Conservation (phyloP, 805 yeast genomes). For the Blastobotrys mokoenaii region DNA sequence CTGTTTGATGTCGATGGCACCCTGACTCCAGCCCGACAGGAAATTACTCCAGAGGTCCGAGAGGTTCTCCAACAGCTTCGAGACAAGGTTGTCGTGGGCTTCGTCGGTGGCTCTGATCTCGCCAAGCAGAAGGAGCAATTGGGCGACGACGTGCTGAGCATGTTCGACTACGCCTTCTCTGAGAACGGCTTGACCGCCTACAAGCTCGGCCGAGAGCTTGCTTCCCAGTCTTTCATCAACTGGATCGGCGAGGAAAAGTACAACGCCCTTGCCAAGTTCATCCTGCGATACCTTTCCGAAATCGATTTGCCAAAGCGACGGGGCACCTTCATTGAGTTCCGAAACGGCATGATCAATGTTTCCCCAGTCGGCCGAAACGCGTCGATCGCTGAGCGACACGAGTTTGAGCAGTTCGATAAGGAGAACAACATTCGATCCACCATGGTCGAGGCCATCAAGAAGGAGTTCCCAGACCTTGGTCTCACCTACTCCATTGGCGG, state of each 20-base stretch:
- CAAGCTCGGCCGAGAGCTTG: slow-evolving; percentile 79
- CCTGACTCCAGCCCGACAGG: slow-evolving; percentile 91
- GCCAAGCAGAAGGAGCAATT: slow-evolving; percentile 93
- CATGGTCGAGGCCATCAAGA: slow-evolving; percentile 77
- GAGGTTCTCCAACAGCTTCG: slow-evolving; percentile 64
- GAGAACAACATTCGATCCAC: slow-evolving; percentile 72
- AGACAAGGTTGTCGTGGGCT: slow-evolving; percentile 90
- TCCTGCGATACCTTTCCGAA: slow-evolving; percentile 74
- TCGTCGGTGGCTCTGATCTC: slow-evolving; percentile 96
- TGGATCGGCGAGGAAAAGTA: slow-evolving; percentile 96
- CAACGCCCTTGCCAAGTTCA: slow-evolving; percentile 79
- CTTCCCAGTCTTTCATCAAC: slow-evolving; percentile 86
- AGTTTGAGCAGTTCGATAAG: slow-evolving; percentile 78
- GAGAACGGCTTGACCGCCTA: slow-evolving; percentile 98
- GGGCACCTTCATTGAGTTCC: slow-evolving; percentile 97
- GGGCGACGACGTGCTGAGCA: slow-evolving; percentile 64
- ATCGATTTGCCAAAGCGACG: slow-evolving; percentile 93
- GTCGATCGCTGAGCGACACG: slow-evolving; percentile 85
- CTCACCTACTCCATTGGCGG: slow-evolving; percentile 98
- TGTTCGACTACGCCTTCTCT: slow-evolving; percentile 91
- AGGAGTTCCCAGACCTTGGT: slow-evolving; percentile 72
- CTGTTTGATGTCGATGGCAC: slow-evolving; percentile 98
- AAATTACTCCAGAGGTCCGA: slow-evolving; percentile 56
- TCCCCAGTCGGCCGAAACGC: slow-evolving; percentile 99
- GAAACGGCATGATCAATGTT: slow-evolving; percentile 98